phyloP scores from a whole-genome alignment of 768 basidiomycete species.

The Boletus vinaceobasis region DNA sequence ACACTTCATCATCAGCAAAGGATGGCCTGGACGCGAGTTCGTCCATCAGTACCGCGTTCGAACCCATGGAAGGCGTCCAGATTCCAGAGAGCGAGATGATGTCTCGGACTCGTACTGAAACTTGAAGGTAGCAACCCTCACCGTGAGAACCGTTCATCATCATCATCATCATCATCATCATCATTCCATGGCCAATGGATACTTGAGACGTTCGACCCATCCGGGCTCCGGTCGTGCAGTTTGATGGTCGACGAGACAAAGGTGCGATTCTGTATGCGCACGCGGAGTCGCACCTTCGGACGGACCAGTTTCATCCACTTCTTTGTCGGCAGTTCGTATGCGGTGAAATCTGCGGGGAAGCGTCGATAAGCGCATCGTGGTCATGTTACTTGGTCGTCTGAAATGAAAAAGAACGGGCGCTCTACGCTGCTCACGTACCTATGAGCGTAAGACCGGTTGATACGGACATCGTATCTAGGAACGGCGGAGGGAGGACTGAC shows the following conservation, averaged over 20 bases:
- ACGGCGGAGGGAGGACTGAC: not conserved
- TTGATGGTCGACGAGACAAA: constrained; percentile 18
- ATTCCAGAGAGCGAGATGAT: not conserved
- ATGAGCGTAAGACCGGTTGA: constrained; percentile 13
- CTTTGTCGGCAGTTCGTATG: constrained; percentile 20
- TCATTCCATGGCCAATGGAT: constrained; percentile 17
- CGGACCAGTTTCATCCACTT: constrained; percentile 17
- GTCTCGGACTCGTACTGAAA: not conserved
- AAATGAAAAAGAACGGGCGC: not conserved
- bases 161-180: constrained; percentile 1
- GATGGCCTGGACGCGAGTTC: constrained; percentile 7
- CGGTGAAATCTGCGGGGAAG: constrained; percentile 21
- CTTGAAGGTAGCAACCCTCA: not conserved
- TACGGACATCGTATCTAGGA: constrained; percentile 3
- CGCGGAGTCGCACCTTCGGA: constrained; percentile 24
- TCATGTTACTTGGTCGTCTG: not conserved
- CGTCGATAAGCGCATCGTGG: not conserved
- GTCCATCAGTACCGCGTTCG: not conserved
- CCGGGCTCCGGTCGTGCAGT: constrained; percentile 1
- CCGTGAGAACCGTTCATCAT: constrained; percentile 11
- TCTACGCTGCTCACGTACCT: constrained; percentile 10
- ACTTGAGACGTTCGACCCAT: not conserved
- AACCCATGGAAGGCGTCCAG: not conserved
- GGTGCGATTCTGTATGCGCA: constrained; percentile 3
- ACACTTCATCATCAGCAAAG: constrained; percentile 13